Percentiles rank a stretch among this genome's conserved stretches.
These are phyloP conservation scores for Arctium minus DNA, from an alignment of 129 eudicot species.

Conservation along the genomic window DNA sequence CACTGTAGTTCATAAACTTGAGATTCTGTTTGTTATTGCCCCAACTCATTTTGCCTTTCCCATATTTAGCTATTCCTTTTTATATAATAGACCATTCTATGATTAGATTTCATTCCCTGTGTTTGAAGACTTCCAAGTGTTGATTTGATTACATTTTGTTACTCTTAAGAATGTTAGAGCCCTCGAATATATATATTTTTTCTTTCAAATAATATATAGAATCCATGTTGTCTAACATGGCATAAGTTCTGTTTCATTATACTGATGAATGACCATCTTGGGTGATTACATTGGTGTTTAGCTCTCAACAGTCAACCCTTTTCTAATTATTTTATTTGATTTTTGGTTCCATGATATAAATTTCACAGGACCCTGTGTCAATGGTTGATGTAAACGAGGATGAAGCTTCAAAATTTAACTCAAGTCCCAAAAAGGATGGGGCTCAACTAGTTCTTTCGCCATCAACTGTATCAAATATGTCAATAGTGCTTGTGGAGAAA, in stretches of 20 bases:
- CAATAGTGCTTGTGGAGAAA: slow-evolving; percentile 2
- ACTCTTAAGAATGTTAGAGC: no score
- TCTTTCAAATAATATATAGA: no score
- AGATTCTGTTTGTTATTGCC: not conserved
- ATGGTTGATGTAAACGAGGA: slow-evolving; percentile 41
- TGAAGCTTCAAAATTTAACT: slow-evolving; percentile 10
- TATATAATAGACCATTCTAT: not conserved
- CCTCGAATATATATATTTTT: no score
- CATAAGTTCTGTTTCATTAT: no score
- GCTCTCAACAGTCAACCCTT: not conserved
- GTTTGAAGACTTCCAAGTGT: not conserved
- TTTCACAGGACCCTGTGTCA: slow-evolving; percentile 8
- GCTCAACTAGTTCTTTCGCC: slow-evolving; percentile 8
- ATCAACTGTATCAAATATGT: not conserved
- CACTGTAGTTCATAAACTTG: not conserved
- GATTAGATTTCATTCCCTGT: not conserved
- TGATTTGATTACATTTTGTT: no score
- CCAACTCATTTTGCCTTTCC: not conserved
- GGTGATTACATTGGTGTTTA: not conserved
- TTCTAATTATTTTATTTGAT: slow-evolving; percentile 6
- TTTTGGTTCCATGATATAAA: not conserved
- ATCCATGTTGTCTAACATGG: no score
- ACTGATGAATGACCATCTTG: not conserved
- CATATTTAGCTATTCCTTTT: not conserved
- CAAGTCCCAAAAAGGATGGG: slow-evolving; percentile 15